A percentile compares a stretch with the other conserved stretches of the same genome.
Conservation (phyloP, 768 basidiomycete species). For the Pilatotrama ljubarskyi region DNA sequence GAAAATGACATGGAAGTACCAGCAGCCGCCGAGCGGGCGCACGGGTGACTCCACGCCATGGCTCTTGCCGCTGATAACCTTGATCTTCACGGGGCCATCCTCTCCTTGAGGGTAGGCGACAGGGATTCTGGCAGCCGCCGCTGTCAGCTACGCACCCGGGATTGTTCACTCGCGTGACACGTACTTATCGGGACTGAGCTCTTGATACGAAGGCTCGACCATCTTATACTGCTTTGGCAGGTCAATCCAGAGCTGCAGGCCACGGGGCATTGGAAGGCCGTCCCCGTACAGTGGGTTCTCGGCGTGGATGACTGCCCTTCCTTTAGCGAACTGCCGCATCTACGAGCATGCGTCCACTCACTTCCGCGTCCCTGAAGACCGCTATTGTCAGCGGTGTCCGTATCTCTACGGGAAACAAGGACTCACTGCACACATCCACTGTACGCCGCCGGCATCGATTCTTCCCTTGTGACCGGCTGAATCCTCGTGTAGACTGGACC, state of each 20-base stretch:
- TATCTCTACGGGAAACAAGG: background rate
- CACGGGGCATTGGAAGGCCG: slow-evolving; percentile 71
- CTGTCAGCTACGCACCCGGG: background rate
- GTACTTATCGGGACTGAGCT: slow-evolving; percentile 65
- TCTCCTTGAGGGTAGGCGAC: slow-evolving; percentile 69
- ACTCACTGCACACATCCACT: slow-evolving; percentile 90
- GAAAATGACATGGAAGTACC: slow-evolving; percentile 85
- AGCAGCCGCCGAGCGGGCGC: slow-evolving; percentile 87
- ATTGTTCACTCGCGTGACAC: slow-evolving; percentile 16
- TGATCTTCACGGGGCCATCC: slow-evolving; percentile 68
- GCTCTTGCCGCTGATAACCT: slow-evolving; percentile 87
- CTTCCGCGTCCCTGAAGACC: slow-evolving; percentile 53
- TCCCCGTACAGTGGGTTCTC: slow-evolving; percentile 84
- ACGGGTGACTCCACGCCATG: slow-evolving; percentile 88
- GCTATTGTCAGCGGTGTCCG: background rate
- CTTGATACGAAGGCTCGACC: slow-evolving; percentile 84
- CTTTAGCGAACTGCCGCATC: background rate
- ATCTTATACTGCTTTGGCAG: slow-evolving; percentile 82
- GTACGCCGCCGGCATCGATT: slow-evolving; percentile 80
- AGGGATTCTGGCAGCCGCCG: slow-evolving; percentile 52
- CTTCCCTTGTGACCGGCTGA: slow-evolving; percentile 83
- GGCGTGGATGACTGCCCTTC: slow-evolving; percentile 62
- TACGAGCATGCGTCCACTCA: slow-evolving; percentile 23
- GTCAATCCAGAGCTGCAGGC: slow-evolving; percentile 88
- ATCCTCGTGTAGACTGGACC: slow-evolving; percentile 84